These are phyloP conservation scores for Herpetomonas muscarum DNA, from an alignment of 208 protist genomes.

Conservation along the genomic window DNA sequence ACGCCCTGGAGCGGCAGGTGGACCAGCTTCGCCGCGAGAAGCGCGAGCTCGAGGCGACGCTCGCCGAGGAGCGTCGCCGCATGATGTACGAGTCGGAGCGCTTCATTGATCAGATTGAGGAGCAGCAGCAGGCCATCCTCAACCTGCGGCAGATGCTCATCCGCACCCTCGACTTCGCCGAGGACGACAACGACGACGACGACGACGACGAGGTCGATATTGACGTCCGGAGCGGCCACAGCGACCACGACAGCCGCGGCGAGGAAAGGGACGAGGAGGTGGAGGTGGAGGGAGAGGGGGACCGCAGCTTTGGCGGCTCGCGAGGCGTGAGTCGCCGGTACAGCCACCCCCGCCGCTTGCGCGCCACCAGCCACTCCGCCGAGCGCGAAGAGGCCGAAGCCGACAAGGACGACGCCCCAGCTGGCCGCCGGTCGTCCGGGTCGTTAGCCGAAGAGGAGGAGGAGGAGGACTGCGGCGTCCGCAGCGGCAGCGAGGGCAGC, in stretches of 20 bases:
- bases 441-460: background rate
- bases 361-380: too few species aligned
- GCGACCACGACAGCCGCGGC: slow-evolving; percentile 5
- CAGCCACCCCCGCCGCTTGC: too few species aligned
- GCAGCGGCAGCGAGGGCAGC: slow-evolving; percentile 1
- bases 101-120: slow-evolving; percentile 67
- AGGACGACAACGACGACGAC: slow-evolving; percentile 13
- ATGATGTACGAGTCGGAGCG: slow-evolving; percentile 64
- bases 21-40: slow-evolving; percentile 57
- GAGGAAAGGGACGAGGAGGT: slow-evolving; percentile 17
- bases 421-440: too few species aligned
- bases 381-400: too few species aligned
- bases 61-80: slow-evolving; percentile 62
- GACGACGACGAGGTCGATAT: slow-evolving; percentile 1
- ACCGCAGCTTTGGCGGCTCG: too few species aligned
- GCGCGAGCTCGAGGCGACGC: slow-evolving; percentile 48
- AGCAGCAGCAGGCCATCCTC: slow-evolving; percentile 83
- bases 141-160: slow-evolving; percentile 80
- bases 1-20: slow-evolving; percentile 51
- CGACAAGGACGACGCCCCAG: too few species aligned
- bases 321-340: too few species aligned
- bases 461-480: background rate
- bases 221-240: slow-evolving; percentile 5
- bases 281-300: slow-evolving; percentile 3
- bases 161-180: slow-evolving; percentile 50